These are phyloP conservation scores for Chloranthus sessilifolius DNA, from an alignment of 164 flowering plant genomes.

Conservation along the genomic window DNA sequence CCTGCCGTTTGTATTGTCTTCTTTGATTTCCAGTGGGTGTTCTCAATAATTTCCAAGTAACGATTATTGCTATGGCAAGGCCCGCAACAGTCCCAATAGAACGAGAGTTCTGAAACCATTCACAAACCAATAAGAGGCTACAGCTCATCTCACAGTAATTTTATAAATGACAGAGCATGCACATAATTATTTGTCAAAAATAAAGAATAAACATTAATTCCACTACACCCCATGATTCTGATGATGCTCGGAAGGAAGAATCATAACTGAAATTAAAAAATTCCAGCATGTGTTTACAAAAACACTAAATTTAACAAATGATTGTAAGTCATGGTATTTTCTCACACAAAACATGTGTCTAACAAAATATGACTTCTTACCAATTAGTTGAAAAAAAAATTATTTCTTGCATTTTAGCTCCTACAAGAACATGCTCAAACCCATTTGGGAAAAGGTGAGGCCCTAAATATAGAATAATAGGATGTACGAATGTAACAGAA, in stretches of 20 bases:
- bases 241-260: background rate
- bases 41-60: conserved; percentile 78
- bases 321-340: too few species aligned
- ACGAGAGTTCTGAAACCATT: conserved; percentile 51
- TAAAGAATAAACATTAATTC: background rate
- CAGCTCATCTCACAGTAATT: background rate
- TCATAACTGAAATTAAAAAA: background rate
- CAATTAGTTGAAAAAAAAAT: too few species aligned
- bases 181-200: background rate
- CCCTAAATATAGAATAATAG: too few species aligned
- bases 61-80: conserved; percentile 64
- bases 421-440: too few species aligned
- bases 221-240: background rate
- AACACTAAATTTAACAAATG: too few species aligned
- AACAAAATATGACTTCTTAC: too few species aligned
- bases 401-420: too few species aligned
- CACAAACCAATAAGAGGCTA: background rate
- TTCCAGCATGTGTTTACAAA: too few species aligned
- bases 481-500: too few species aligned
- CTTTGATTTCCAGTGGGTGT: conserved; percentile 50
- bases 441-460: too few species aligned
- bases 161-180: background rate
- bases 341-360: too few species aligned
- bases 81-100: conserved; percentile 74
- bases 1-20: conserved; percentile 59